Evolutionary conservation across 2,329 filamentous ascomycete species (phyloP).

Genomic region (Alternaria novae-zelandiae): DNA sequence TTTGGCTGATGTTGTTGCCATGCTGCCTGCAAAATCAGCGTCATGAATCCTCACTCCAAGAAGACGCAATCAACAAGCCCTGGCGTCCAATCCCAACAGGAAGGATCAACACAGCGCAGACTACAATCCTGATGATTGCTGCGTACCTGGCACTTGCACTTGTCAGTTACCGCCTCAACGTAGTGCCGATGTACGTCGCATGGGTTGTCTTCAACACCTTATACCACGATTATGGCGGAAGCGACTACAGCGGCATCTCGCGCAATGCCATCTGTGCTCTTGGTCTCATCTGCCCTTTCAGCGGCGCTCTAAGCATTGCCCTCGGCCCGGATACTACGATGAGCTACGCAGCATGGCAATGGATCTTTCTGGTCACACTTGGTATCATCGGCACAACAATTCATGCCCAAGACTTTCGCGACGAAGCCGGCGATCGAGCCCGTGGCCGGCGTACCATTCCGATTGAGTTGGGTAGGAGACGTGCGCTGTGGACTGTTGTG

Average conservation of each 20-base stretch:
- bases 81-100: conserved; percentile 42
- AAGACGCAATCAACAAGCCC: conserved; percentile 53
- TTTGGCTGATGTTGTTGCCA: conserved; percentile 50
- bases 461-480: conserved; percentile 69
- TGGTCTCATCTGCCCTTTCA: conserved; percentile 36
- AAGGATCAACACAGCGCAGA: conserved; percentile 25
- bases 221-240: conserved; percentile 42
- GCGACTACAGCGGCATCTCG: conserved; percentile 33
- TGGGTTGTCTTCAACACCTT: conserved; percentile 20
- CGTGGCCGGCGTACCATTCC: conserved; percentile 82
- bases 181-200: conserved; percentile 22
- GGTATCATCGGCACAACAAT: conserved; percentile 47
- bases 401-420: conserved; percentile 50
- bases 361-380: conserved; percentile 36
- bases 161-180: conserved; percentile 12
- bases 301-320: conserved; percentile 37
- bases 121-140: conserved; percentile 17
- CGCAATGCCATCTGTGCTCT: conserved; percentile 41
- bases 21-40: conserved; percentile 52
- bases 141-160: not conserved
- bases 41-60: conserved; percentile 37
- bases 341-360: conserved; percentile 22
- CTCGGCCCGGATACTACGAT: conserved; percentile 9
- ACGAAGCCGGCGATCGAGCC: conserved; percentile 58
- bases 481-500: conserved; percentile 15